These are phyloP conservation scores for Eutypa lata DNA, from an alignment of 2,329 filamentous ascomycete genomes.

Conservation along the genomic window DNA sequence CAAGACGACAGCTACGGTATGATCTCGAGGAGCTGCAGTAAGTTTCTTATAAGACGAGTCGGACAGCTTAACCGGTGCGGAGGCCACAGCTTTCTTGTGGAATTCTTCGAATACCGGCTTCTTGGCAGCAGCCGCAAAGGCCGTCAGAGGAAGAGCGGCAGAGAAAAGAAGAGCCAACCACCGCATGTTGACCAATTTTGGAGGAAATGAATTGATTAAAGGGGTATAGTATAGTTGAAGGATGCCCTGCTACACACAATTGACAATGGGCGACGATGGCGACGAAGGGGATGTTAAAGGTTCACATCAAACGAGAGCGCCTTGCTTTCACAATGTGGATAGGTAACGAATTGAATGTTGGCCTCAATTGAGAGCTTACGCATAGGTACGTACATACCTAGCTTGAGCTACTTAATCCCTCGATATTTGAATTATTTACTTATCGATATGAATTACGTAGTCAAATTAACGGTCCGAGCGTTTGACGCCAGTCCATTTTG, in stretches of 20 bases:
- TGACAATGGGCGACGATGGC: conserved; percentile 1
- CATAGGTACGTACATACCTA: neutral
- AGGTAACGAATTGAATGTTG: neutral
- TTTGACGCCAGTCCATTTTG: conserved; percentile 10
- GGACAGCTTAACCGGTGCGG: conserved; percentile 71
- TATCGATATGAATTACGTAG: neutral
- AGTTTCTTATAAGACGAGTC: conserved; percentile 73
- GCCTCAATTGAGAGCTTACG: neutral
- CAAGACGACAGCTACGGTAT: conserved; percentile 76
- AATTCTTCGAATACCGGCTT: conserved; percentile 65
- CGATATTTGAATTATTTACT: neutral
- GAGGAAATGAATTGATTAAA: conserved; percentile 6
- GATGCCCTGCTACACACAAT: neutral
- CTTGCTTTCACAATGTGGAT: too few relatives aligned
- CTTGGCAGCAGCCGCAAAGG: conserved; percentile 64
- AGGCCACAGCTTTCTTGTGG: conserved; percentile 63
- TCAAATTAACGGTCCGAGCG: too few relatives aligned
- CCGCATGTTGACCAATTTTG: conserved; percentile 58
- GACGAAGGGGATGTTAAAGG: neutral
- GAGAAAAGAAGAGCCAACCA: conserved; percentile 62
- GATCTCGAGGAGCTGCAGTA: conserved; percentile 76
- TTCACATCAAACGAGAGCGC: neutral
- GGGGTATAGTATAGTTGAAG: conserved; percentile 3
- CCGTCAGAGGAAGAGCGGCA: conserved; percentile 57
- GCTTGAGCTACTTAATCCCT: neutral